Conservation (phyloP, 495 filamentous ascomycete species). For the Xylaria nigripes region DNA sequence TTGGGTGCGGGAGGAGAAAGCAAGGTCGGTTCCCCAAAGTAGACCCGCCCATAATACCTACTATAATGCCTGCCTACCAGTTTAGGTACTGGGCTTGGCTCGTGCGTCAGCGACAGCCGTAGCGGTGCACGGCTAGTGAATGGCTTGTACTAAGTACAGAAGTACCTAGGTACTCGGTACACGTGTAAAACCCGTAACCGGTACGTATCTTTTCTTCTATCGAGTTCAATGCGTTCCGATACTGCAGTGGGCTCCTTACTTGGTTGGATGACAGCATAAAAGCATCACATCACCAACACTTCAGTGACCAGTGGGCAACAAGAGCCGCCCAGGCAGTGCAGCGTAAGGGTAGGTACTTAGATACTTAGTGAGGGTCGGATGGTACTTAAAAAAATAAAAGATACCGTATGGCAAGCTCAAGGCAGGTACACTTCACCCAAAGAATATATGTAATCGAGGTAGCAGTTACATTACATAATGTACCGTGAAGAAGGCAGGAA, state of each 20-base stretch:
- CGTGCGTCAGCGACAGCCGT: constrained; percentile 8
- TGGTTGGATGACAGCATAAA: constrained; percentile 10
- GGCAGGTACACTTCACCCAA: no score
- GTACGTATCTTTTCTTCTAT: constrained; percentile 2
- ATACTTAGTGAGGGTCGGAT: background rate
- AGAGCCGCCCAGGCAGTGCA: background rate
- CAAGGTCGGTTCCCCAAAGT: constrained; percentile 15
- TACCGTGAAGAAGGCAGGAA: no score
- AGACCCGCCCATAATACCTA: constrained; percentile 22
- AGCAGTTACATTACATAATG: no score
- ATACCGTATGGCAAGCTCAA: no score
- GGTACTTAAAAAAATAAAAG: background rate
- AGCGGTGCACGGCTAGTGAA: background rate
- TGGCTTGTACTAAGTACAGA: background rate
- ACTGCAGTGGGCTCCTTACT: background rate
- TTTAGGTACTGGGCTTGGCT: constrained; percentile 4
- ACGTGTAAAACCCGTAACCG: background rate
- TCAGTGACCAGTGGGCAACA: background rate
- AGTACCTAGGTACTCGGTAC: no score
- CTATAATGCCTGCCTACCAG: constrained; percentile 1
- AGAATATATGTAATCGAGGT: no score
- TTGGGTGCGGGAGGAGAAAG: constrained; percentile 32
- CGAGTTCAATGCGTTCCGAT: constrained; percentile 2
- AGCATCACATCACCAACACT: constrained; percentile 9
- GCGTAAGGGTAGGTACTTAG: no score